Evolutionary conservation across 108 stramenopile species (phyloP), one percentile per base, ranked within the genome.

Genomic region (Schizochytrium sp.): DNA sequence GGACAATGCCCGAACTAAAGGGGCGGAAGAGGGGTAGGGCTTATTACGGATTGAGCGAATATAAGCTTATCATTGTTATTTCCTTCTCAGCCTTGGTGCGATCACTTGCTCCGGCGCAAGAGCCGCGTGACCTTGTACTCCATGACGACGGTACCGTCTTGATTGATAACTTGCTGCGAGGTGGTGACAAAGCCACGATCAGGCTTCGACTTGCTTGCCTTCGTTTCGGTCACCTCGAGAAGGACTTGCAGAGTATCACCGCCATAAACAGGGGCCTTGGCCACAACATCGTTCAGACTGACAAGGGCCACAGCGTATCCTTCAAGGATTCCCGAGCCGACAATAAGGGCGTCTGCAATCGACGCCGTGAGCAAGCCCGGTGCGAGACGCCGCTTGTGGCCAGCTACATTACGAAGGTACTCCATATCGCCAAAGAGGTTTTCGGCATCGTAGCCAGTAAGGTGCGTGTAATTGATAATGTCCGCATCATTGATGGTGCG

Each of bases 311-410:
- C 51, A 6, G 76, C 76, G 4, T 83, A 83, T 43, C 76, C 76
- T 34, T 83, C 76, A 34, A 83, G 76, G 28, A 83, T 83, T 1
- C 76, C 76, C 6, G 76, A 83, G n/a, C 76, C 76, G 16, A 83
- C 76, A 23, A 83, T 83, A 3, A 83, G 76, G 12, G 76, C 76
- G 76, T 83, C 76, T 6, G 76, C 76, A 23, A 83, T 47, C 19
- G 76, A 83, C 6, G 76, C 76, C n/a, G 76, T 83, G n/a, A 83
- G 28, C 45, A 83, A 45, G n/a, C 76, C 76, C n/a, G 76, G 76
- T 3, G 23, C 76, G 6, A 83, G 76, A 23, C 76, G 76, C 19
- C 76, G 45, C 19, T 53, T 25, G 51, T 83, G 76, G 23, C 76
- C 76, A 25, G 48, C 76, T 0, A 53, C 51, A 25, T 83, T 23